phyloP scores from a whole-genome alignment of 345 rosid species.

The Gossypium longicalyx region DNA sequence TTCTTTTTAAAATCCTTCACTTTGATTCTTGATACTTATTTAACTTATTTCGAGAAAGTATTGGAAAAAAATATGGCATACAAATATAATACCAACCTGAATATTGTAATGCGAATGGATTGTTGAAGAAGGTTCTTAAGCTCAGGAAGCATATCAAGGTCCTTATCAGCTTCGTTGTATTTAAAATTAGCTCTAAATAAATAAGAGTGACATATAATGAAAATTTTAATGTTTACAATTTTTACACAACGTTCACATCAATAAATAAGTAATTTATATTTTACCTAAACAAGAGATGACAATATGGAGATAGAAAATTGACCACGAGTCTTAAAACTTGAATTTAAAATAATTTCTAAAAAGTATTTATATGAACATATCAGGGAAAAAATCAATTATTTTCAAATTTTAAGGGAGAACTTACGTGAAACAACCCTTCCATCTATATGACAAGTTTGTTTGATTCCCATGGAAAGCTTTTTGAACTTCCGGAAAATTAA shows the following conservation, averaged over 20 bases:
- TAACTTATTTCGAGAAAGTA: too few relatives aligned
- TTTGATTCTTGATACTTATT: not conserved
- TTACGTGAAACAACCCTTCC: not conserved
- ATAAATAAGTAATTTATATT: too few relatives aligned
- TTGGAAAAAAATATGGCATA: too few relatives aligned
- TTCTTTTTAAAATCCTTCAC: not conserved
- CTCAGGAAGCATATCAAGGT: not conserved
- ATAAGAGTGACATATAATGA: too few relatives aligned
- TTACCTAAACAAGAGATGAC: too few relatives aligned
- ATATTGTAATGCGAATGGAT: not conserved
- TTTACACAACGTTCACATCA: too few relatives aligned
- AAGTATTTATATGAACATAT: not conserved
- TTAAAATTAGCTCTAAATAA: not conserved
- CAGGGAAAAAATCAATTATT: too few relatives aligned
- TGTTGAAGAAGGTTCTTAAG: not conserved
- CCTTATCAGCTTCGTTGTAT: not conserved
- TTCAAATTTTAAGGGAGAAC: not conserved
- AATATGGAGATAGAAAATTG: too few relatives aligned
- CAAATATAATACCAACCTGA: not conserved
- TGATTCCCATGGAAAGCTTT: not conserved
- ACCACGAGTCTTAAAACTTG: too few relatives aligned
- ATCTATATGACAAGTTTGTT: not conserved
- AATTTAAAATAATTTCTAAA: not conserved
- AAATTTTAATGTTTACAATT: too few relatives aligned
- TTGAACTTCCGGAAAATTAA: not conserved